Evolutionary conservation across 768 basidiomycete genomes (phyloP), one percentile per base, ranked within the genome.

Genomic region (Kwoniella bestiolae): DNA sequence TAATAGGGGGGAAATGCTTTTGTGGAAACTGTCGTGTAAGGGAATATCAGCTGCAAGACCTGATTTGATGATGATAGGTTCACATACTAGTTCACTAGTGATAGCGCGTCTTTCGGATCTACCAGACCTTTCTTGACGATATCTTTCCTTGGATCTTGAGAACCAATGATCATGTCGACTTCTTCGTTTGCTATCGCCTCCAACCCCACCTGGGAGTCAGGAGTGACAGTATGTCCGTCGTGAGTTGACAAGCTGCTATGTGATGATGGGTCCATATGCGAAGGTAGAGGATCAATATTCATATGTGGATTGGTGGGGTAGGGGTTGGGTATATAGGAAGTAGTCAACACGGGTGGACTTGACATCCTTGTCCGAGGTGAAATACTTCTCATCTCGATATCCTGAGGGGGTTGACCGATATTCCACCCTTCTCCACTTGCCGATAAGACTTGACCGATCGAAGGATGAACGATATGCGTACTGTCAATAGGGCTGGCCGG

Each of bases 51-150:
- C 35, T 14, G 26, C 34, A 5, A n/a, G 23, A 41, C 3, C n/a
- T 26, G 9, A 32, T 25, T 16, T 14, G 29, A 49, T 6, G 3
- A 4, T 28, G 14, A n/a, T 7, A 4, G 26, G 23, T 51, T 25
- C 31, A 68, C 74, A 68, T 34, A 75, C 74, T 63, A 68, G 8
- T 61, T 62, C 26, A 76, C 71, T 18, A 76, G 46, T 3, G 41
- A 25, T 5, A 52, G 47, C 2, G 71, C 74, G 32, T 76, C 55
- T 8, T 46, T n/a, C 3, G 60, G 23, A 7, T 53, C 11, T 7
- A 76, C 55, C 9, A 76, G 45, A 28, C 66, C 66, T 45, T 65
- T 59, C n/a, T 56, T 73, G 41, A 76, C 70, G 44, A 73, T 58
- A 59, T 70, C 65, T n/a, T 55, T 29, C 26, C 74, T 60, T 3